Conservation (phyloP, 2,329 filamentous ascomycete species). For the Lasiodiplodia sp. region DNA sequence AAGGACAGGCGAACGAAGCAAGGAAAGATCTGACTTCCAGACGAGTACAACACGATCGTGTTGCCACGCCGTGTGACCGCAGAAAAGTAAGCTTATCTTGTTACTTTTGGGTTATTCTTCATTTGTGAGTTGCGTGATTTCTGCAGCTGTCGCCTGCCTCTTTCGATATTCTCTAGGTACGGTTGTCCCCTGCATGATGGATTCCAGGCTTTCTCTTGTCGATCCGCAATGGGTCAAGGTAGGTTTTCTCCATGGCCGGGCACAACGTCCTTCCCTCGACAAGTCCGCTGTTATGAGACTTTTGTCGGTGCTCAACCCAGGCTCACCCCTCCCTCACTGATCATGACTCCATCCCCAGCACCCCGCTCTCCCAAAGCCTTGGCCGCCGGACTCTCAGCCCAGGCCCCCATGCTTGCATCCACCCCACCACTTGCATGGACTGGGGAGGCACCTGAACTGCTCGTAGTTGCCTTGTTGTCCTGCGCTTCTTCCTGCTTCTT, state of each 20-base stretch:
- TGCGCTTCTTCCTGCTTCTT: constrained; percentile 2
- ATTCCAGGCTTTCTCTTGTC: not conserved
- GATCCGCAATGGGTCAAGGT: not conserved
- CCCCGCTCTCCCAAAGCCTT: constrained; percentile 13
- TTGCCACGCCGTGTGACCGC: constrained; percentile 1
- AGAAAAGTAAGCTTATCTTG: constrained; percentile 12
- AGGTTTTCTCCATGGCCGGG: not conserved
- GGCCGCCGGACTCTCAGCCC: not conserved
- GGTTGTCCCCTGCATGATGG: constrained; percentile 7
- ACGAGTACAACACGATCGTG: not conserved
- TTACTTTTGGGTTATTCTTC: not conserved
- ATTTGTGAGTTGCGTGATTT: constrained; percentile 1
- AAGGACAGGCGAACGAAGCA: not conserved
- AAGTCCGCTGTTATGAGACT: not conserved
- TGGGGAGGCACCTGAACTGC: no score
- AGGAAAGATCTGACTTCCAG: not conserved
- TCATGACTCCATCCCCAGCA: constrained; percentile 25
- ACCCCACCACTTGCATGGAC: not conserved
- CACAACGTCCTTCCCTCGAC: not conserved
- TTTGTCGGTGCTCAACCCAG: constrained; percentile 8
- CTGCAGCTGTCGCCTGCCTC: constrained; percentile 8
- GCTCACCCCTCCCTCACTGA: constrained; percentile 30
- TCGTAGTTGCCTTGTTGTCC: constrained; percentile 6
- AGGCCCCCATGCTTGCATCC: not conserved
- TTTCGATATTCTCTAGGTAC: not conserved